A percentile compares a stretch with the other conserved stretches of the same genome.
phyloP scores from a whole-genome alignment of 2,329 filamentous ascomycete species.

The Didymellaceae sp. region DNA sequence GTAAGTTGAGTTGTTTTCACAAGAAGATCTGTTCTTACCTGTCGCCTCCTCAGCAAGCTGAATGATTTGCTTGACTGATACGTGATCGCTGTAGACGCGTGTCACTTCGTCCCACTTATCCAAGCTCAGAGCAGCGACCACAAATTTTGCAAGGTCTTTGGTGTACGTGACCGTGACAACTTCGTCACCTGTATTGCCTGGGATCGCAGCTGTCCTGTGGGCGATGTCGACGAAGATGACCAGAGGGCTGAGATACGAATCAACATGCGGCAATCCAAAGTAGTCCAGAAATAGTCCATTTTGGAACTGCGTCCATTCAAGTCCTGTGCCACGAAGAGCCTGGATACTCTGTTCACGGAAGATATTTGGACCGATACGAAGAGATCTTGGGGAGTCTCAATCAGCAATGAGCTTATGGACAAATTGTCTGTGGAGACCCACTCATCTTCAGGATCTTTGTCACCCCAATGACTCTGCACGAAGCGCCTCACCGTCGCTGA shows the following conservation, averaged over 20 bases:
- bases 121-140: slow-evolving; percentile 16
- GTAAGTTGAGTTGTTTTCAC: not conserved
- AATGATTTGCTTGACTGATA: slow-evolving; percentile 56
- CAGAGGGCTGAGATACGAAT: slow-evolving; percentile 23
- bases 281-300: slow-evolving; percentile 43
- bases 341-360: slow-evolving; percentile 18
- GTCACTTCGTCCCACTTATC: slow-evolving; percentile 44
- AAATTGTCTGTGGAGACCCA: slow-evolving; percentile 3
- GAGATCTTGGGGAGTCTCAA: not conserved
- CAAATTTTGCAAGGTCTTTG: slow-evolving; percentile 27
- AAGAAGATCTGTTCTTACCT: slow-evolving; percentile 2
- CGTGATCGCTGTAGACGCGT: slow-evolving; percentile 47
- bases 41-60: slow-evolving; percentile 49
- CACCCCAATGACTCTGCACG: slow-evolving; percentile 25
- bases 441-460: slow-evolving; percentile 20
- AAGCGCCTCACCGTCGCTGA: slow-evolving; percentile 22
- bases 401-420: slow-evolving; percentile 8
- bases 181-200: slow-evolving; percentile 23
- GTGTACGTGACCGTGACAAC: slow-evolving; percentile 25
- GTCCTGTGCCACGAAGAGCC: slow-evolving; percentile 24
- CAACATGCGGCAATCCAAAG: slow-evolving; percentile 34
- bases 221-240: slow-evolving; percentile 24
- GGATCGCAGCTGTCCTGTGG: slow-evolving; percentile 24
- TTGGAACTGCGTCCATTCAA: slow-evolving; percentile 36
- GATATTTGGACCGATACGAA: slow-evolving; percentile 12